Base-by-base conservation (phyloP, 768 basidiomycete species). In the Suillus weaverae region DNA sequence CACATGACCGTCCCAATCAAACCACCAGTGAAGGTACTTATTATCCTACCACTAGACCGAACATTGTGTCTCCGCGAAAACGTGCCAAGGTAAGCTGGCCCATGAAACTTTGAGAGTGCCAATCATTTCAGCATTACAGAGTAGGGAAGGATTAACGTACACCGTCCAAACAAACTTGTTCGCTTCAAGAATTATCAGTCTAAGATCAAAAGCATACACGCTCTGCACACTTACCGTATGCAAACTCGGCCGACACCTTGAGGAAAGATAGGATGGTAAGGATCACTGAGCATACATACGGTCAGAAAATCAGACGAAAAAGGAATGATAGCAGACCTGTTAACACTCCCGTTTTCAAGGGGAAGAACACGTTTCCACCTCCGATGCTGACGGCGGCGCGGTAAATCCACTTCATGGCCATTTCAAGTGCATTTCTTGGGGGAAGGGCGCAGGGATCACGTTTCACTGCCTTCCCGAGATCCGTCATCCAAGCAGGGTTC, bases 371-470 rank as follows among this genome's bases (percentile, higher is more conserved):
- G 67, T 92, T 91, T 7, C 90, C 91, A 4, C 80, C 76, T 4
- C 81, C 80, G 0, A 90, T 67, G 0, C 79, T 77, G 3, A 73
- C 73, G 4, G 80, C 66, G 2, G 74, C 65, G 16, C 76, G 68
- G 70, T 88, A 86, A 2, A 86, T 2, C 62, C 75, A 69, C 53
- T 79, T 81, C 81, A 86, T 81, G 1, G 81, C 64, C 43, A 70
- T 76, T 71, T 92, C 89, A 38, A 90, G 74, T 2, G 67, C 57
- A 67, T 90, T 92, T 2, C 79, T 71, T 0, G 91, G 91, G 1
- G 91, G 90, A 0, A 92, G 73, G 0, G 89, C 90, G 71, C 92
- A 91, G 0, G 91, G 90, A 74, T 93, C 90, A 33, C 91, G 81
- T 4, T 82, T 79, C 18, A 78, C 74, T 1, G 90, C 83, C 43